Evolutionary conservation across 495 filamentous ascomycete species (phyloP).

Genomic region (Aspergillus taichungensis): DNA sequence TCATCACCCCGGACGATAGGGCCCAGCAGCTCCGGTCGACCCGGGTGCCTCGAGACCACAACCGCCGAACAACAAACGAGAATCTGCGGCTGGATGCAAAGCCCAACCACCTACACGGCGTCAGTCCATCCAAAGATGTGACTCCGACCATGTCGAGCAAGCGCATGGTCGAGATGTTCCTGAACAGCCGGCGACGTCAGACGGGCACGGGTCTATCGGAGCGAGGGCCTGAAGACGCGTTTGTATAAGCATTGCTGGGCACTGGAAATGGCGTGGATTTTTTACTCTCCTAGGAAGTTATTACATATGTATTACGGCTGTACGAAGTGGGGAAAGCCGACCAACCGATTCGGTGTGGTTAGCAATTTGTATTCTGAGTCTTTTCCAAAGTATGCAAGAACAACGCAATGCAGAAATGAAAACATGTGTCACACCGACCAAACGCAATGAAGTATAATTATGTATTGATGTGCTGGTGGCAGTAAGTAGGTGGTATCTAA

Average conservation of each 20-base stretch:
- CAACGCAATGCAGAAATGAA: too few relatives aligned
- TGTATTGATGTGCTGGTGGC: too few relatives aligned
- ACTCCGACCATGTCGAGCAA: conserved; percentile 39
- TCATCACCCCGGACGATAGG: conserved; percentile 12
- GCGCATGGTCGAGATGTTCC: conserved; percentile 52
- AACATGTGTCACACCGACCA: too few relatives aligned
- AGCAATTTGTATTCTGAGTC: too few relatives aligned
- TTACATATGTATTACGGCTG: not conserved
- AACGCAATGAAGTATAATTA: too few relatives aligned
- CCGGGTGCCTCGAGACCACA: conserved; percentile 12
- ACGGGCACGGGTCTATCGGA: conserved; percentile 20
- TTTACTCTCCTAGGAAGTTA: not conserved
- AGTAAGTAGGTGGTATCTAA: too few relatives aligned
- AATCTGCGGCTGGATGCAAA: conserved; percentile 21
- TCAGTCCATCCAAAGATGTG: conserved; percentile 14
- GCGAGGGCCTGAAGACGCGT: conserved; percentile 15
- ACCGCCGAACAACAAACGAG: conserved; percentile 23
- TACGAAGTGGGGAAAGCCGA: too few relatives aligned
- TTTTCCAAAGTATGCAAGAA: too few relatives aligned
- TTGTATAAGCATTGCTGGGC: conserved; percentile 13
- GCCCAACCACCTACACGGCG: conserved; percentile 11
- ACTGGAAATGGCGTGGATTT: not conserved
- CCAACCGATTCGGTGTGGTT: too few relatives aligned
- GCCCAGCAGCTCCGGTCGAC: conserved; percentile 23
- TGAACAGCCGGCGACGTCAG: conserved; percentile 44